Evolutionary conservation across 2,329 filamentous ascomycete species (phyloP).

Genomic region (Paecilomyces dactylethromorphus): DNA sequence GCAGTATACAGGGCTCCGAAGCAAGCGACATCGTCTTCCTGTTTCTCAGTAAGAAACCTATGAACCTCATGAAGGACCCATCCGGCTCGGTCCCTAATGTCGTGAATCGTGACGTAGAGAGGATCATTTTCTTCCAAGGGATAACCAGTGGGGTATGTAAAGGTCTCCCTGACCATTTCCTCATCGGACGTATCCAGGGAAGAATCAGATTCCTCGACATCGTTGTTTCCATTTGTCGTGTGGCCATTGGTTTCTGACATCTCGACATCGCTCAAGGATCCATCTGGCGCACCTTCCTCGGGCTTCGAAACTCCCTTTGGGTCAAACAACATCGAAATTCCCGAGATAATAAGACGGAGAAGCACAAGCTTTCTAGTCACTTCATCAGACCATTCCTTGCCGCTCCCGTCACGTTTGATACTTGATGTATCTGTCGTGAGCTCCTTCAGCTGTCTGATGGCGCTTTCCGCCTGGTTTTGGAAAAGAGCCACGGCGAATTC

Average conservation of each 20-base stretch:
- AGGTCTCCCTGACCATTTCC: conserved; percentile 67
- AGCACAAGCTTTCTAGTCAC: conserved; percentile 84
- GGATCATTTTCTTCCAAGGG: conserved; percentile 58
- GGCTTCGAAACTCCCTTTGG: conserved; percentile 61
- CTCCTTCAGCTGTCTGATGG: conserved; percentile 65
- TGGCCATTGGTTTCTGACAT: conserved; percentile 39
- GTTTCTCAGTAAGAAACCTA: conserved; percentile 70
- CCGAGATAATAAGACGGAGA: conserved; percentile 80
- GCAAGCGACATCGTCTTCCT: conserved; percentile 92
- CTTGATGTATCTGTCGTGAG: conserved; percentile 76
- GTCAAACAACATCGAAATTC: conserved; percentile 84
- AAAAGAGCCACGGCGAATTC: conserved; percentile 87
- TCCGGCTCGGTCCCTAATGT: conserved; percentile 72
- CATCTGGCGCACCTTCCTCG: conserved; percentile 39
- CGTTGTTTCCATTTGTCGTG: conserved; percentile 11
- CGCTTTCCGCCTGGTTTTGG: conserved; percentile 71
- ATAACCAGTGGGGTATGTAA: conserved; percentile 85
- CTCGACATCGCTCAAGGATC: conserved; percentile 36
- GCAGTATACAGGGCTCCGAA: conserved; percentile 90
- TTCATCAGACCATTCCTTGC: conserved; percentile 98
- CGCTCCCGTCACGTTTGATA: conserved; percentile 86
- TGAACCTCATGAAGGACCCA: conserved; percentile 77
- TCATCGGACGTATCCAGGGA: conserved; percentile 53
- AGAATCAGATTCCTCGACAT: conserved; percentile 23
- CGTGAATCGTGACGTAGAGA: conserved; percentile 70